Evolutionary conservation across 257 asterid genomes (phyloP), one percentile per base, ranked within the genome.

Genomic region (Fraxinus pennsylvanica): DNA sequence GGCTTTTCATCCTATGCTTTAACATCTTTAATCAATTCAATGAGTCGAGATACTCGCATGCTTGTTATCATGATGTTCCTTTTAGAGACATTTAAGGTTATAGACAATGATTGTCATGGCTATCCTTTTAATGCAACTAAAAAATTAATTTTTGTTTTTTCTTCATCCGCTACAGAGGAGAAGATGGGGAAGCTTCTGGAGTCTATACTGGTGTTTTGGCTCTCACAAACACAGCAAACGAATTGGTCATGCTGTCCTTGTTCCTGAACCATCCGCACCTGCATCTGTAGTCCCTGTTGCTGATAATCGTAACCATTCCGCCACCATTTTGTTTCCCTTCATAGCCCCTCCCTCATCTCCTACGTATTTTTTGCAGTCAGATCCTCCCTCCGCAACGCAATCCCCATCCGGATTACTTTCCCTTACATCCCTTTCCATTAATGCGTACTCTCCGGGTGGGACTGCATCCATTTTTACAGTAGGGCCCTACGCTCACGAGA

Each of bases 281-380:
- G 84, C 84, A 33, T 74, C 84, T 33, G 67, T 78, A 72, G 88
- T 86, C 43, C 85, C 94, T 0, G 83, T 84, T 47, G 71, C 91
- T 15, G 94, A 88, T 75, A 89, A 80, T 75, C 77, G 76, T 25
- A 84, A 65, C 83, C 87, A 70, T 43, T 76, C 93, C 6, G 80
- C 96, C 43, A 47, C 94, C 73, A 74, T 86, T 22, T 86, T 87
- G 27, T 54, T 92, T 36, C 97, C 99, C 68, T 94, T 94, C 86
- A 92, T 94, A 81, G 97, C 97, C 72, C 98, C 98, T 77, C 98
- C 98, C 13, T 94, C 98, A 10, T 94, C 98, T 71, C 98, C 98
- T 3, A 94, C 96, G 27, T 90, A 94, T 45, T 94, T 94, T 74
- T 91, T 92, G 74, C 98, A 85, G 54, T 92, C 97, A 0, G 96